Evolutionary conservation across 2,329 filamentous ascomycete genomes (phyloP).

Genomic region (Acephala macrosclerotiorum): DNA sequence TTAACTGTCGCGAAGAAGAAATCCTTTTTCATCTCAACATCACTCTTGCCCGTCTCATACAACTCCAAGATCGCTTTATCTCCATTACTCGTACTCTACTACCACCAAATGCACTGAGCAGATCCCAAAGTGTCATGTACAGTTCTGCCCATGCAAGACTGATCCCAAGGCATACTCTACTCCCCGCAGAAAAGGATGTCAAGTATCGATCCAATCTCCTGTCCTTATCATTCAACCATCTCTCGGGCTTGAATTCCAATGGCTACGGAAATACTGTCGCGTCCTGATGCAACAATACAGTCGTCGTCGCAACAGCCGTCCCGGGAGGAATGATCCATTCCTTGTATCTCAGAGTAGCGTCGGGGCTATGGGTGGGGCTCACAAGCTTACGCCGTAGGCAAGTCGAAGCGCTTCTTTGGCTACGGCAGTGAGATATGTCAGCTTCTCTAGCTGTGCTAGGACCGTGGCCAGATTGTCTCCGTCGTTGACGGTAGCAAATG

Average conservation of each 20-base stretch:
- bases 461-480: conserved; percentile 5
- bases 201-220: conserved; percentile 46
- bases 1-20: conserved; percentile 25
- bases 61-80: conserved; percentile 18
- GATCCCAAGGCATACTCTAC: conserved; percentile 50
- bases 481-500: conserved; percentile 31
- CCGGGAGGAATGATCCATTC: conserved; percentile 36
- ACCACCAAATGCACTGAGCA: conserved; percentile 32
- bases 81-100: conserved; percentile 15
- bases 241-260: conserved; percentile 16
- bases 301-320: conserved; percentile 49
- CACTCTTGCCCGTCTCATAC: conserved; percentile 38
- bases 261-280: conserved; percentile 48
- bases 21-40: conserved; percentile 34
- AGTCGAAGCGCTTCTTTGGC: conserved; percentile 44
- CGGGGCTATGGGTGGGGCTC: conserved; percentile 39
- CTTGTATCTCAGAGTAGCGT: conserved; percentile 14
- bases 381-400: conserved; percentile 40
- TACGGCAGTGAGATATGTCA: conserved; percentile 42
- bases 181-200: conserved; percentile 52
- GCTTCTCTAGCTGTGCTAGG: conserved; percentile 34
- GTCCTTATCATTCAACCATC: conserved; percentile 13
- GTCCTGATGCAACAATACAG: conserved; percentile 47
- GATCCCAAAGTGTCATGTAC: conserved; percentile 25
- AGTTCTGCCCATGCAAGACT: conserved; percentile 35